phyloP scores from a whole-genome alignment of 2,329 filamentous ascomycete species.

The Exophiala mesophila region DNA sequence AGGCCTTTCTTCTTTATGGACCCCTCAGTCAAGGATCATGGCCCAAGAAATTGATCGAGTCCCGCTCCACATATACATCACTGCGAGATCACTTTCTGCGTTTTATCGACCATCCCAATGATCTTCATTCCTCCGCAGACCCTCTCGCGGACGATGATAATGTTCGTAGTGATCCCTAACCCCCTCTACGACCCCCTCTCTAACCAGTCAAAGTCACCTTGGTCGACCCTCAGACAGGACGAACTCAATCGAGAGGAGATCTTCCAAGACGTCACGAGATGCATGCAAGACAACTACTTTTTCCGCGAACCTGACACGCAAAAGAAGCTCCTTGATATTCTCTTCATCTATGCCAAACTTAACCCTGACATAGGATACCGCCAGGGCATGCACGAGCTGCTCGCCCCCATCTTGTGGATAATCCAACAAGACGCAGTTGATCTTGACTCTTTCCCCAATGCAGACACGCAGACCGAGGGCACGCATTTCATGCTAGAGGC shows the following conservation, averaged over 20 bases:
- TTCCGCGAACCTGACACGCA: slow-evolving; percentile 79
- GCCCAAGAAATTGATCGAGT: slow-evolving; percentile 61
- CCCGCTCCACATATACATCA: slow-evolving; percentile 68
- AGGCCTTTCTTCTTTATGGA: slow-evolving; percentile 79
- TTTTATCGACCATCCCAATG: slow-evolving; percentile 78
- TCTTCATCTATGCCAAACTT: slow-evolving; percentile 93
- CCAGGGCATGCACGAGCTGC: slow-evolving; percentile 97
- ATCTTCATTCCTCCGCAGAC: slow-evolving; percentile 69
- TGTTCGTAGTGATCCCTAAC: too few relatives aligned
- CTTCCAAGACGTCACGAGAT: slow-evolving; percentile 85
- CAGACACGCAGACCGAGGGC: slow-evolving; percentile 38
- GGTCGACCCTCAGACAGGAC: slow-evolving; percentile 80
- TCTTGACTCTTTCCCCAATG: slow-evolving; percentile 32
- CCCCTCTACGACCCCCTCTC: too few relatives aligned
- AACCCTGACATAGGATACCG: slow-evolving; percentile 84
- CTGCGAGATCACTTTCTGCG: slow-evolving; percentile 70
- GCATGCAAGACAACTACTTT: slow-evolving; percentile 82
- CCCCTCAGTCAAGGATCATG: slow-evolving; percentile 62
- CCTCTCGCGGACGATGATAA: slow-evolving; percentile 78
- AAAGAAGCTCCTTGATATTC: slow-evolving; percentile 73
- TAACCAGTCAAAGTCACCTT: slow-evolving; percentile 71
- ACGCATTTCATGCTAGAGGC: slow-evolving; percentile 55
- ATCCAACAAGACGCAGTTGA: slow-evolving; percentile 76
- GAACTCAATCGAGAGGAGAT: slow-evolving; percentile 83
- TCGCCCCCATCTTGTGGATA: slow-evolving; percentile 83